Base-by-base conservation (phyloP, 208 protist genomes). In the Phytomonas sp. region DNA sequence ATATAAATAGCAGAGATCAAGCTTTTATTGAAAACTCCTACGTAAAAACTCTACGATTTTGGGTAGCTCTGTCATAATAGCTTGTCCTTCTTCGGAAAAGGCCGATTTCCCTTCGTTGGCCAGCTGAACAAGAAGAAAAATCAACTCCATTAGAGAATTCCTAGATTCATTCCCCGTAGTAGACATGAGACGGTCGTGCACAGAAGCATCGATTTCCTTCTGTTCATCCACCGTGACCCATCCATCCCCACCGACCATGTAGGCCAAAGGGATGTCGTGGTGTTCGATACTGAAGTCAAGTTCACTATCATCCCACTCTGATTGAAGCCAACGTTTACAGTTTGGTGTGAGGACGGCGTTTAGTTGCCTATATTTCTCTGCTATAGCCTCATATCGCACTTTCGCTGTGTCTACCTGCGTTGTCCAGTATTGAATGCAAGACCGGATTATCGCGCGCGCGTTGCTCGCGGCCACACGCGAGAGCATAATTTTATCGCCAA, bases 91-190 rank as follows among this genome's bases (percentile, higher is more conserved):
- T 6, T 32, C 10, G 2, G 63, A 29, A 12, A 90, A 36, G 14
- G 29, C 29, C 0, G 73, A 42, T 32, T 70, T 71, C 0, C 77
- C 79, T 69, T 88, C 84, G 31, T 78, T 78, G 14, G 72, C 74
- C 71, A 79, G 74, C 74, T 83, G 75, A 30, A 81, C 78, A 26
- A 93, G 74, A 23, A 74, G 74, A 63, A 87, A 82, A 49, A 90
- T 75, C 37, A 87, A 45, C 45, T 77, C 77, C 29, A 79, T 78
- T 32, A 93, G 78, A 32, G 83, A 77, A 0, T 63, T 73, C 29
- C 76, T 69, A 42, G 69, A 36, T 16, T 67, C 66, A 12, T 70
- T 67, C 56, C 31, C 65, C 1, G 69, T 63, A 12, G 75, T 67
- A 19, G 65, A 34, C 4, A 65, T 61, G 29, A 91, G 72, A 23